phyloP scores from a whole-genome alignment of 2,329 filamentous ascomycete species.

The Nakataea oryzae region DNA sequence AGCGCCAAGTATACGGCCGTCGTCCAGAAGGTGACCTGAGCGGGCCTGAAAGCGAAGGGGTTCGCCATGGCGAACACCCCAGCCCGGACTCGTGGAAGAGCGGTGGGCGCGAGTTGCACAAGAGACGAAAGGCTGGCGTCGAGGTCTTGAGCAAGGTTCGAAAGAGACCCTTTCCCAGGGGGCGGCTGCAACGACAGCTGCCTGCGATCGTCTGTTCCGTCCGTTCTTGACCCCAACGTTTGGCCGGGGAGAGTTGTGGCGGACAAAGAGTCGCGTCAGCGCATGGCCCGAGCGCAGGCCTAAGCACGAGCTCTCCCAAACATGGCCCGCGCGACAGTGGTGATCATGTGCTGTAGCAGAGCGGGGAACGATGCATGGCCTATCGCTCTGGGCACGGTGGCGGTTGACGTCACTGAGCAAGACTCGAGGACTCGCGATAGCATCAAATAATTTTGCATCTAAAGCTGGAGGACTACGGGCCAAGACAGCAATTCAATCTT shows the following conservation, averaged over 20 bases:
- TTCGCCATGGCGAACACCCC: constrained; percentile 20
- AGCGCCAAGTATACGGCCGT: constrained; percentile 69
- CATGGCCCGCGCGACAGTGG: background rate
- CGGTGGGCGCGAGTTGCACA: background rate
- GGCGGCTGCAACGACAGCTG: too few relatives aligned
- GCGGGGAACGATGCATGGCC: background rate
- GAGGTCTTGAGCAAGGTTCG: background rate
- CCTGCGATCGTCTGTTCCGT: background rate
- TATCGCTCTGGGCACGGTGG: too few relatives aligned
- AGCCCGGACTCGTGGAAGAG: too few relatives aligned
- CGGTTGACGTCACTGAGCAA: too few relatives aligned
- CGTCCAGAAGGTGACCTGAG: constrained; percentile 73
- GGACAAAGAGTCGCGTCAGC: background rate
- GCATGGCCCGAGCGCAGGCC: background rate
- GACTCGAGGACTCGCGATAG: too few relatives aligned
- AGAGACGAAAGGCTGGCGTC: background rate
- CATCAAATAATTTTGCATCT: too few relatives aligned
- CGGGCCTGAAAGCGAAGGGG: constrained; percentile 66
- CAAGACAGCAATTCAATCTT: too few relatives aligned
- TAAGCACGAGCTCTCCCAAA: background rate
- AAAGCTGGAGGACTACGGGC: too few relatives aligned
- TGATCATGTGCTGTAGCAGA: background rate
- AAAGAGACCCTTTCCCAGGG: background rate
- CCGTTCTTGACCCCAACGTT: background rate
- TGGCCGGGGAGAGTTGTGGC: background rate